Evolutionary conservation across 1,284 basidiomycete genomes (phyloP).

Genomic region (Grifola frondosa): DNA sequence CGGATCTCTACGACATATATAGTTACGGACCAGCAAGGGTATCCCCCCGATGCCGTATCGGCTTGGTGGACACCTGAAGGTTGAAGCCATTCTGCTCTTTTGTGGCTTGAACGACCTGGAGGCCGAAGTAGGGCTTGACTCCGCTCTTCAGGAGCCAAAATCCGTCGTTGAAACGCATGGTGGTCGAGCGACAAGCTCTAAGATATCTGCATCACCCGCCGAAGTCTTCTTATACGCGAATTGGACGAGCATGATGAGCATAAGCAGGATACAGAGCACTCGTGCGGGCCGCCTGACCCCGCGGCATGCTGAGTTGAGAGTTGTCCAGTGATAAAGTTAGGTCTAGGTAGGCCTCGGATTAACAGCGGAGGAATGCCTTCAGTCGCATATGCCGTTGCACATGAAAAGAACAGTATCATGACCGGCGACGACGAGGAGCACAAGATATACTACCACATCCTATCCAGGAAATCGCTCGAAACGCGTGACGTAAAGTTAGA

Average conservation of each 20-base stretch:
- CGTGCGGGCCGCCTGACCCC: too few relatives aligned
- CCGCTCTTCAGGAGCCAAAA: slow-evolving; percentile 69
- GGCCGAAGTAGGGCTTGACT: slow-evolving; percentile 58
- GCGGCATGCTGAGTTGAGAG: too few relatives aligned
- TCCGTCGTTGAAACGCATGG: slow-evolving; percentile 52
- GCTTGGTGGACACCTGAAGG: slow-evolving; percentile 62
- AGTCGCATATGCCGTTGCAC: slow-evolving; percentile 14
- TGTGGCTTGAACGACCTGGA: slow-evolving; percentile 50
- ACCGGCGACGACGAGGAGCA: not conserved
- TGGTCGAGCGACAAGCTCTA: too few relatives aligned
- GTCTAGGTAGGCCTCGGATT: slow-evolving; percentile 10
- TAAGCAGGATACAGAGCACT: too few relatives aligned
- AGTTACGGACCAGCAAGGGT: slow-evolving; percentile 55
- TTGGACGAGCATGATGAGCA: too few relatives aligned
- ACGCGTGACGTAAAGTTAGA: slow-evolving; percentile 4
- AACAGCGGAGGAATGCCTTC: slow-evolving; percentile 9
- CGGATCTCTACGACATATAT: slow-evolving; percentile 10
- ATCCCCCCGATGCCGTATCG: slow-evolving; percentile 67
- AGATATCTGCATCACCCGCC: too few relatives aligned
- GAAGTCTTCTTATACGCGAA: too few relatives aligned
- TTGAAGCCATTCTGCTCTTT: slow-evolving; percentile 48
- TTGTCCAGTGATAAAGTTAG: too few relatives aligned
- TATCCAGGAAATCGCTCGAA: slow-evolving; percentile 8
- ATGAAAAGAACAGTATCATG: not conserved
- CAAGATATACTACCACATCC: not conserved